phyloP scores from a whole-genome alignment of 495 filamentous ascomycete species.

The Venustampulla echinocandica region DNA sequence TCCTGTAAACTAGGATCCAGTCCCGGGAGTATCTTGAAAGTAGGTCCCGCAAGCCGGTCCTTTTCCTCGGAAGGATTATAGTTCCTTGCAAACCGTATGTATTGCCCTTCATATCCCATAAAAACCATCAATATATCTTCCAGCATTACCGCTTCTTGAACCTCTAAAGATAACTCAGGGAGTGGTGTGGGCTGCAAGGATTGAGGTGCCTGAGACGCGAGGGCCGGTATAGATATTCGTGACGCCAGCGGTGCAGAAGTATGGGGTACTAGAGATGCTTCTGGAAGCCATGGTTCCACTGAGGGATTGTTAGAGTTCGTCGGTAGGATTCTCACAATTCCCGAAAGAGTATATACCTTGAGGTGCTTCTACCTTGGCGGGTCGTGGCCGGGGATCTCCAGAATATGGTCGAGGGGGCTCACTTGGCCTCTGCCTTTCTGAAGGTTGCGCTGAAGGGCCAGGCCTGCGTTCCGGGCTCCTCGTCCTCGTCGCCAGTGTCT shows the following conservation, averaged over 20 bases:
- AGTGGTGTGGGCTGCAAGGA: slow-evolving; percentile 64
- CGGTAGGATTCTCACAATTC: no score
- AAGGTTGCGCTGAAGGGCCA: slow-evolving; percentile 24
- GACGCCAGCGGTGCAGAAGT: slow-evolving; percentile 82
- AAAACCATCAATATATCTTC: slow-evolving; percentile 91
- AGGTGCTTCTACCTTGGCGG: slow-evolving; percentile 12
- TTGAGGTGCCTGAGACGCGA: slow-evolving; percentile 63
- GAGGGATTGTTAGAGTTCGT: slow-evolving; percentile 1
- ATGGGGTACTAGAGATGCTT: slow-evolving; percentile 70
- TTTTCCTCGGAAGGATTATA: slow-evolving; percentile 82
- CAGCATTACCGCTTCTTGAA: slow-evolving; percentile 76
- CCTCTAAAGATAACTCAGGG: slow-evolving; percentile 61
- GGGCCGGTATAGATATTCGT: slow-evolving; percentile 75
- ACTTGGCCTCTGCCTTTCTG: slow-evolving; percentile 7
- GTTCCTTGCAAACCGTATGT: slow-evolving; percentile 72
- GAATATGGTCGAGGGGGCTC: slow-evolving; percentile 12
- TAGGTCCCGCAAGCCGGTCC: slow-evolving; percentile 72
- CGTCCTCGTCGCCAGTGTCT: slow-evolving; percentile 52
- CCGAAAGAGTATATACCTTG: slow-evolving; percentile 13
- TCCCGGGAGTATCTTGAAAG: slow-evolving; percentile 69
- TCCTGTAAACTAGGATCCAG: slow-evolving; percentile 88
- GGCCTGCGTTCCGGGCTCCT: slow-evolving; percentile 58
- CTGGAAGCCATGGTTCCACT: slow-evolving; percentile 62
- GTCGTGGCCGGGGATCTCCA: slow-evolving; percentile 14
- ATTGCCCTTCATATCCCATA: slow-evolving; percentile 98